Conservation (phyloP, 2,329 filamentous ascomycete genomes). For the Fusarium secorum region DNA sequence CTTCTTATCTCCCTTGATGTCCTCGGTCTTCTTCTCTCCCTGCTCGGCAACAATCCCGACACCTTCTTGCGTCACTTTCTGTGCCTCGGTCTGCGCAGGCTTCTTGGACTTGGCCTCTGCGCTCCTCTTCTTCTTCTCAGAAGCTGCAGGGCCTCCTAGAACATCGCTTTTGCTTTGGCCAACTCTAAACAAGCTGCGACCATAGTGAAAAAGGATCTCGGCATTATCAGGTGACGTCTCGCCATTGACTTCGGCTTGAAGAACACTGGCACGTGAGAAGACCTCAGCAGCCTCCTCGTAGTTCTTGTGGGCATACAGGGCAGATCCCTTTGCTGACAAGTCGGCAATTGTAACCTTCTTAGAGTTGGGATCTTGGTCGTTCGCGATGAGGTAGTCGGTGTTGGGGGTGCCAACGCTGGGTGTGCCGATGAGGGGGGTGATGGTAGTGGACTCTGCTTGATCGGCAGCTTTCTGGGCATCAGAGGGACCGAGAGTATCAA, state of each 20-base stretch:
- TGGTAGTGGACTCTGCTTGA: constrained; percentile 30
- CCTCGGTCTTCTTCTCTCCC: constrained; percentile 50
- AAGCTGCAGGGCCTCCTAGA: constrained; percentile 78
- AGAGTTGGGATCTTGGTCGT: constrained; percentile 57
- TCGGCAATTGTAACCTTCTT: constrained; percentile 75
- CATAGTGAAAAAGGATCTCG: constrained; percentile 93
- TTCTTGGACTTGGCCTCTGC: constrained; percentile 48
- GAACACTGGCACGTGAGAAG: constrained; percentile 86
- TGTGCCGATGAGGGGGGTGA: constrained; percentile 25
- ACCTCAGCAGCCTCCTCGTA: constrained; percentile 86
- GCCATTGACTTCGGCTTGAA: constrained; percentile 91
- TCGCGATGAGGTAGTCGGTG: constrained; percentile 39
- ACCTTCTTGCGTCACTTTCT: constrained; percentile 57
- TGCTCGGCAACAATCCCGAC: constrained; percentile 54
- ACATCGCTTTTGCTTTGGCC: constrained; percentile 95
- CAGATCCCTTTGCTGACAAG: constrained; percentile 79
- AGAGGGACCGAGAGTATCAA: neutral
- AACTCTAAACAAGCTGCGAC: constrained; percentile 91
- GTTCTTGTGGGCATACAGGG: constrained; percentile 88
- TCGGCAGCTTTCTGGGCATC: constrained; percentile 21
- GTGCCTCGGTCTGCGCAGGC: constrained; percentile 49
- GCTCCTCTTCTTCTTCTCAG: constrained; percentile 56
- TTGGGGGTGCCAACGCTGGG: constrained; percentile 32
- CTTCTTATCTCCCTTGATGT: constrained; percentile 64
- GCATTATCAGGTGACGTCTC: constrained; percentile 91